Percentiles rank a stretch among this genome's conserved stretches.
Conservation (phyloP, 1,284 basidiomycete species). For the Boletus coffeatus region DNA sequence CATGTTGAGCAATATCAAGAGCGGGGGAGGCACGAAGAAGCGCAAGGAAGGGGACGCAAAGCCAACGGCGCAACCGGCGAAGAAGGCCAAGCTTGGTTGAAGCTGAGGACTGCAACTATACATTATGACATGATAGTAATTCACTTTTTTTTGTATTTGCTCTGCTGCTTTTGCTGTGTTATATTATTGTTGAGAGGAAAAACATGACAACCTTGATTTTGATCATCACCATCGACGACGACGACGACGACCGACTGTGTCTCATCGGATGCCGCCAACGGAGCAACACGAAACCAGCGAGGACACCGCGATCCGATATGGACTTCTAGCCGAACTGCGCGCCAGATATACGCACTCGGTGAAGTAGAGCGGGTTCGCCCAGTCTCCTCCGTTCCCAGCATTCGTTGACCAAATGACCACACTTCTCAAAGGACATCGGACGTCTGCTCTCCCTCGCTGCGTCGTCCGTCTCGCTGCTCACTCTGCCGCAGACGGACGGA, state of each 20-base stretch:
- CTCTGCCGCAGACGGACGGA: constrained; percentile 70
- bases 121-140: constrained; percentile 26
- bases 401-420: not conserved
- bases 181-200: constrained; percentile 18
- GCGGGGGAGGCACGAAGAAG: constrained; percentile 45
- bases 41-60: constrained; percentile 59
- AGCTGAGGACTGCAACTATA: constrained; percentile 14
- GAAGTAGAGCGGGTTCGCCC: constrained; percentile 69
- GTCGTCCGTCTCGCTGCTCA: constrained; percentile 69
- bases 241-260: no score
- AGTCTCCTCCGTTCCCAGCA: not conserved
- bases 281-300: constrained; percentile 15
- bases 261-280: constrained; percentile 15
- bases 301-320: constrained; percentile 64
- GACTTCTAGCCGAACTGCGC: constrained; percentile 73
- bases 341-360: constrained; percentile 75
- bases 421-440: constrained; percentile 56
- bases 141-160: constrained; percentile 29
- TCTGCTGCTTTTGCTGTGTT: constrained; percentile 29
- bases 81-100: constrained; percentile 57
- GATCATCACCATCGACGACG: no score
- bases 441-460: constrained; percentile 68
- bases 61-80: constrained; percentile 55
- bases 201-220: not conserved
- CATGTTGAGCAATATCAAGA: constrained; percentile 44